phyloP scores from a whole-genome alignment of 768 basidiomycete genomes.

The Boletus fagicola region DNA sequence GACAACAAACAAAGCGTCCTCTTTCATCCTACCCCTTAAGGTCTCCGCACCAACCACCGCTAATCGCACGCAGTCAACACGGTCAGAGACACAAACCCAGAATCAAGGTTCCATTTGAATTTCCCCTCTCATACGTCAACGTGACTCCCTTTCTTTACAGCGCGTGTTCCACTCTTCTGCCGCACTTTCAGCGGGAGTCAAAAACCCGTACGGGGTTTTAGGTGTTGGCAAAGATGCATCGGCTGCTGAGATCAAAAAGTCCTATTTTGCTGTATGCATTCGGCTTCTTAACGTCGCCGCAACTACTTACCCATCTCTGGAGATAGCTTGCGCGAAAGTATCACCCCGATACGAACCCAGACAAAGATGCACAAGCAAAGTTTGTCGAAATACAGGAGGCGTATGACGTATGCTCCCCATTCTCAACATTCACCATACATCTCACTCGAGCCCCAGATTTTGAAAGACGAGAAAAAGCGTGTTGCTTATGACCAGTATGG shows the following conservation, averaged over 20 bases:
- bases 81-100: slow-evolving; percentile 12
- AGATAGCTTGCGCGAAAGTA: slow-evolving; percentile 92
- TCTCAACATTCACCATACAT: slow-evolving; percentile 15
- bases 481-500: slow-evolving; percentile 91
- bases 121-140: slow-evolving; percentile 7
- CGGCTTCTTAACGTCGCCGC: slow-evolving; percentile 9
- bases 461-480: slow-evolving; percentile 94
- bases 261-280: slow-evolving; percentile 82
- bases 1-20: slow-evolving; percentile 32
- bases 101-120: slow-evolving; percentile 41
- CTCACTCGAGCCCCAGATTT: slow-evolving; percentile 50
- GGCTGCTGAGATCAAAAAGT: slow-evolving; percentile 92
- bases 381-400: slow-evolving; percentile 97
- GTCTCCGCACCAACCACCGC: slow-evolving; percentile 34
- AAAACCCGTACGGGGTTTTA: slow-evolving; percentile 89
- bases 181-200: slow-evolving; percentile 49
- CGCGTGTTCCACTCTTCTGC: slow-evolving; percentile 74
- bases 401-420: slow-evolving; percentile 73
- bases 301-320: slow-evolving; percentile 15
- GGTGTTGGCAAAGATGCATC: slow-evolving; percentile 84
- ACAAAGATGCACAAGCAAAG: slow-evolving; percentile 84
- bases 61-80: slow-evolving; percentile 17
- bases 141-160: slow-evolving; percentile 40
- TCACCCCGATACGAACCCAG: slow-evolving; percentile 96
- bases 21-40: slow-evolving; percentile 40